These are phyloP conservation scores for Mallotus repandus DNA, from an alignment of 441 rosid genomes.

Conservation along the genomic window DNA sequence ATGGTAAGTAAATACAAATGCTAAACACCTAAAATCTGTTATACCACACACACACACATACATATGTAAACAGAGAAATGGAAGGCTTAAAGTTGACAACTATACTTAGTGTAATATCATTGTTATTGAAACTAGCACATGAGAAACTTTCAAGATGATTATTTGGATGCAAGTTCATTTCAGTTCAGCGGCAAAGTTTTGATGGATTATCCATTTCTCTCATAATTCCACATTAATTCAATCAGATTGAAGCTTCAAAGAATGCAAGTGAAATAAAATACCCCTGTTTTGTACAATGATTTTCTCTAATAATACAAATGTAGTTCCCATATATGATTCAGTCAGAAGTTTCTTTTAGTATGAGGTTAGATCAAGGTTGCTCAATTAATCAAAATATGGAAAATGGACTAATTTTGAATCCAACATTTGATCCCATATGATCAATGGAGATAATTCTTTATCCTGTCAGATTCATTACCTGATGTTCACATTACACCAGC, in stretches of 20 bases:
- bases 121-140: no score
- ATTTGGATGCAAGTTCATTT: background rate
- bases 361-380: background rate
- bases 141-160: background rate
- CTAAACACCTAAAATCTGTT: background rate
- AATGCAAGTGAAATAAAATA: background rate
- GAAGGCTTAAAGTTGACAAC: background rate
- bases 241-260: background rate
- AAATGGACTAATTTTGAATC: slow-evolving; percentile 1
- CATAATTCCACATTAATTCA: background rate
- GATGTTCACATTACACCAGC: background rate
- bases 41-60: background rate
- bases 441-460: background rate
- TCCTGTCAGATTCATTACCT: background rate
- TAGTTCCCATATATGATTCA: background rate
- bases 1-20: background rate
- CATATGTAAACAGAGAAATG: background rate
- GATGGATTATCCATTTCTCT: background rate
- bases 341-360: background rate
- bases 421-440: background rate
- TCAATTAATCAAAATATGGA: background rate
- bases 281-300: background rate
- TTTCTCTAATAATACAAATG: background rate
- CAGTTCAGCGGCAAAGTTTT: background rate
- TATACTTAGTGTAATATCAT: no score